These are phyloP conservation scores for Trichoderma simmonsii DNA, from an alignment of 2,329 filamentous ascomycete species.

Conservation along the genomic window DNA sequence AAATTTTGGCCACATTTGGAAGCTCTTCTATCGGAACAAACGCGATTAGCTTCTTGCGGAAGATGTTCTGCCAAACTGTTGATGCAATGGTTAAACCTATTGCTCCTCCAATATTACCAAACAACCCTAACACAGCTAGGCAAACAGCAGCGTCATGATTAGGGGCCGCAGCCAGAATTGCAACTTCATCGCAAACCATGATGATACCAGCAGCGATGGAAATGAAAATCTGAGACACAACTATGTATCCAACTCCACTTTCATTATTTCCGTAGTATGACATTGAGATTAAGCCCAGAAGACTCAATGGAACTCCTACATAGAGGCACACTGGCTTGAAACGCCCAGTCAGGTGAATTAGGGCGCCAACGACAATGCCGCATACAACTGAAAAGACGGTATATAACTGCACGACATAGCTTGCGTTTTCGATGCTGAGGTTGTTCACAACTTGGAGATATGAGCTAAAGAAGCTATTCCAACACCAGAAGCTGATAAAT, in stretches of 20 bases:
- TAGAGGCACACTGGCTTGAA: conserved; percentile 47
- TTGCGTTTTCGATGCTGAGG: conserved; percentile 33
- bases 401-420: conserved; percentile 45
- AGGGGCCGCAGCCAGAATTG: conserved; percentile 55
- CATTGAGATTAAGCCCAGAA: conserved; percentile 57
- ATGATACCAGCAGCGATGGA: conserved; percentile 58
- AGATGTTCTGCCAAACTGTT: conserved; percentile 62
- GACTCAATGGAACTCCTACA: conserved; percentile 46
- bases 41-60: conserved; percentile 48
- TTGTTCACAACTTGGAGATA: conserved; percentile 40
- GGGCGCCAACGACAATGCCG: conserved; percentile 39
- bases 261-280: conserved; percentile 55
- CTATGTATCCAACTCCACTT: conserved; percentile 49
- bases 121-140: conserved; percentile 59
- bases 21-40: conserved; percentile 47
- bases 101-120: conserved; percentile 58
- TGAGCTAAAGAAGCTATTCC: conserved; percentile 41
- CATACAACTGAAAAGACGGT: conserved; percentile 45
- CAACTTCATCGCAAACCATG: conserved; percentile 59
- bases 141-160: conserved; percentile 60
- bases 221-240: conserved; percentile 62
- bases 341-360: conserved; percentile 45
- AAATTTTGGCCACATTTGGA: conserved; percentile 36
- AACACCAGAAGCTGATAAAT: conserved; percentile 37
- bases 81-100: conserved; percentile 58